phyloP scores from a whole-genome alignment of 163 green algal species.

The Trebouxiophyceae sp. region DNA sequence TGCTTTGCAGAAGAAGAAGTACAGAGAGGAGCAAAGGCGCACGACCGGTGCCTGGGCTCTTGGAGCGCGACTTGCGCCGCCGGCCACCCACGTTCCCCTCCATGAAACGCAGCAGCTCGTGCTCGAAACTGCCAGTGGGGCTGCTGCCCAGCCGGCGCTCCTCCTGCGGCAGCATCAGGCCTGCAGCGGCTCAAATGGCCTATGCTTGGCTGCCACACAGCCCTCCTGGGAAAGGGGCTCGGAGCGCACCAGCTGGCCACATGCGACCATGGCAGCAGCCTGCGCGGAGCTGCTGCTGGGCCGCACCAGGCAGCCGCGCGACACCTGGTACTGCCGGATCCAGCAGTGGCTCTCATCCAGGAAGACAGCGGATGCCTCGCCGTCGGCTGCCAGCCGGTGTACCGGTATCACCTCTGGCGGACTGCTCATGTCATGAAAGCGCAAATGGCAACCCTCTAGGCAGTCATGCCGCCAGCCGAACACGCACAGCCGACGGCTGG shows the following conservation, averaged over 20 bases:
- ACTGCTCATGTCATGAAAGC: background rate
- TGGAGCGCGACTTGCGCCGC: background rate
- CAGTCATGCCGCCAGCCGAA: background rate
- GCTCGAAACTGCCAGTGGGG: constrained; percentile 21
- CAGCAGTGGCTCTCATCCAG: background rate
- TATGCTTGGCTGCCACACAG: background rate
- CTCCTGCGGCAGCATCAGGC: background rate
- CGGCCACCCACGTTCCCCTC: constrained; percentile 1
- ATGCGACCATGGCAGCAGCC: background rate
- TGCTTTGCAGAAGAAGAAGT: background rate
- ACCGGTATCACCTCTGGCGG: background rate
- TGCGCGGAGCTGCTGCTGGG: background rate
- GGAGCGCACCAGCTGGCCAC: background rate
- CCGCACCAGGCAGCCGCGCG: background rate
- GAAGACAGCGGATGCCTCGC: background rate
- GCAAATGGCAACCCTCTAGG: background rate
- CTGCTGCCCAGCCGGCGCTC: constrained; percentile 10
- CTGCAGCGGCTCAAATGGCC: background rate
- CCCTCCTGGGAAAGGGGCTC: background rate
- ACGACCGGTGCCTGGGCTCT: background rate
- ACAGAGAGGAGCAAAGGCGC: background rate
- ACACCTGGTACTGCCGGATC: background rate
- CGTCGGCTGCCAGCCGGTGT: background rate
- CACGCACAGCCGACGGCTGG: background rate
- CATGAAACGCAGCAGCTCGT: constrained; percentile 30